Evolutionary conservation across 345 rosid genomes (phyloP).

Genomic region (Brassica incana): DNA sequence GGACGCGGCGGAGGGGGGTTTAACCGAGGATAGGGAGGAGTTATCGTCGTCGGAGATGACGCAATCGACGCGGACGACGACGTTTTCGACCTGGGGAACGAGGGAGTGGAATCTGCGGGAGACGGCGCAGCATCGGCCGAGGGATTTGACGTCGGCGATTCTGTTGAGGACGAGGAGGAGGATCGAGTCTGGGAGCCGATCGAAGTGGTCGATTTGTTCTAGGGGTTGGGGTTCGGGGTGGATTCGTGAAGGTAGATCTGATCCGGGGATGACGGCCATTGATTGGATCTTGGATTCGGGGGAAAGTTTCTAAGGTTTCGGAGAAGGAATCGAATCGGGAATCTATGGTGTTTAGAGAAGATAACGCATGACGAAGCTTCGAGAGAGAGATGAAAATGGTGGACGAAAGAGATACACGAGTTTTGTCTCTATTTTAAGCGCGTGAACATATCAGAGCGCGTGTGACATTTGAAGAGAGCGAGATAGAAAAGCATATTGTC

Average conservation of each 20-base stretch:
- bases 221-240: constrained; percentile 46
- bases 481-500: background rate
- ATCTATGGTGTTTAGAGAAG: constrained; percentile 17
- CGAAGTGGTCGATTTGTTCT: constrained; percentile 68
- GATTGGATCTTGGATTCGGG: constrained; percentile 1
- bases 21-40: constrained; percentile 36
- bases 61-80: constrained; percentile 86
- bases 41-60: constrained; percentile 86
- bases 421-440: constrained; percentile 28
- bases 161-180: constrained; percentile 75
- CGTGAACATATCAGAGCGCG: constrained; percentile 16
- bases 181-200: constrained; percentile 77
- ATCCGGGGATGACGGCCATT: constrained; percentile 32
- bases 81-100: constrained; percentile 80
- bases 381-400: constrained; percentile 17
- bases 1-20: constrained; percentile 48
- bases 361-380: constrained; percentile 24
- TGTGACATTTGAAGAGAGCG: background rate
- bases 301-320: constrained; percentile 6
- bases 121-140: constrained; percentile 89
- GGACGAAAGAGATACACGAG: constrained; percentile 32
- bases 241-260: constrained; percentile 63
- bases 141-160: constrained; percentile 89
- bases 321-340: constrained; percentile 33
- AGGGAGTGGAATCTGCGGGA: constrained; percentile 76